These are phyloP conservation scores for Tetrapisispora nanseiensis DNA, from an alignment of 805 yeast genomes.

Conservation along the genomic window DNA sequence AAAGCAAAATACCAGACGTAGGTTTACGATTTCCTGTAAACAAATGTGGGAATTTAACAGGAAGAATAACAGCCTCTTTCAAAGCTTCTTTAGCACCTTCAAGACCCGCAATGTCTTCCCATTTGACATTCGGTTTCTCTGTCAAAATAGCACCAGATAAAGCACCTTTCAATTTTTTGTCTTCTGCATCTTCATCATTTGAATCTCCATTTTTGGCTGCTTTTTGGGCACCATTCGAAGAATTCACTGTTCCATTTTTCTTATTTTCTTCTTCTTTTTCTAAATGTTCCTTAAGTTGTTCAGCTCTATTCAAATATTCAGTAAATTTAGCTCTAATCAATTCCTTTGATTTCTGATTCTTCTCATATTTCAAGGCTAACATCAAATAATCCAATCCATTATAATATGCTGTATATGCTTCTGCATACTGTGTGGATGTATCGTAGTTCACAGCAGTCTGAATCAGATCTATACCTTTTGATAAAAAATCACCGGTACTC, in stretches of 20 bases:
- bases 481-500: conserved; percentile 64
- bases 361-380: conserved; percentile 92
- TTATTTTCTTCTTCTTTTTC: conserved; percentile 48
- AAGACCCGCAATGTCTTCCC: conserved; percentile 95
- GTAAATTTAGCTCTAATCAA: conserved; percentile 80
- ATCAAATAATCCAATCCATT: conserved; percentile 89
- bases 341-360: conserved; percentile 81
- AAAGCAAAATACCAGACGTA: conserved; percentile 75
- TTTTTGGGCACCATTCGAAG: conserved; percentile 38
- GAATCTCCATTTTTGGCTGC: conserved; percentile 45
- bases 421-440: conserved; percentile 79
- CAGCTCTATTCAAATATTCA: conserved; percentile 88
- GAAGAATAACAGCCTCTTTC: conserved; percentile 93
- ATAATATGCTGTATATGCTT: conserved; percentile 87
- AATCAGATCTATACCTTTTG: conserved; percentile 90
- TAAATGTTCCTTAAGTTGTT: conserved; percentile 80
- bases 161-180: conserved; percentile 83
- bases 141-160: conserved; percentile 83
- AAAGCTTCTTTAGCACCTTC: conserved; percentile 93
- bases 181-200: conserved; percentile 68
- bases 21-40: conserved; percentile 94
- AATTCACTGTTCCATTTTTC: conserved; percentile 36
- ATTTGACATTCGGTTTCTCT: conserved; percentile 84
- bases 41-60: conserved; percentile 91
- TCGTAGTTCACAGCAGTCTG: conserved; percentile 94